These are phyloP conservation scores for Aureobasidium sp. DNA, from an alignment of 2,329 filamentous ascomycete species.

Conservation along the genomic window DNA sequence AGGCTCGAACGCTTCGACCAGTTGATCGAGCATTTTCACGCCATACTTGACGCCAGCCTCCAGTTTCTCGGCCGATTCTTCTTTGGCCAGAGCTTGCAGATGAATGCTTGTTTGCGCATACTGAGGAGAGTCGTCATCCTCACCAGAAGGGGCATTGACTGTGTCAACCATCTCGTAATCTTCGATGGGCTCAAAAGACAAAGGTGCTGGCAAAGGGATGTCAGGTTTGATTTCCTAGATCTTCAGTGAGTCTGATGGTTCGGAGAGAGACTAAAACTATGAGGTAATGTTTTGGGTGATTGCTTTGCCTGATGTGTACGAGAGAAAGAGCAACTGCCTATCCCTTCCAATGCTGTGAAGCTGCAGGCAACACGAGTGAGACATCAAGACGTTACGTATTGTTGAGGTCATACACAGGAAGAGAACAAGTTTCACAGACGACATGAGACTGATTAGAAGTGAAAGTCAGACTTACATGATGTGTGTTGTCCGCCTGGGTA, in stretches of 20 bases:
- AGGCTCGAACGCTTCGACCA: constrained; percentile 29
- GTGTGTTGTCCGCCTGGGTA: background rate
- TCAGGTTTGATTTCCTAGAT: background rate
- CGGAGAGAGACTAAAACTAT: background rate
- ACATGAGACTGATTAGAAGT: background rate
- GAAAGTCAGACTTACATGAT: background rate
- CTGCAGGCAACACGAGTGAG: background rate
- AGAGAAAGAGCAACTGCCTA: background rate
- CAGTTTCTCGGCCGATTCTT: constrained; percentile 29
- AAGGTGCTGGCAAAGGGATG: background rate
- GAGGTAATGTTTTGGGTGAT: background rate
- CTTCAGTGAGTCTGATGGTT: background rate
- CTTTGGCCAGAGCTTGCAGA: constrained; percentile 30
- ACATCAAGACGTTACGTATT: background rate
- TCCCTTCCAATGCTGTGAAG: background rate
- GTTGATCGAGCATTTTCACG: constrained; percentile 29
- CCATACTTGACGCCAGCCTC: constrained; percentile 36
- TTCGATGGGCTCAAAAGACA: background rate
- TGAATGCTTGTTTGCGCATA: background rate
- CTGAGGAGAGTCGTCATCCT: background rate
- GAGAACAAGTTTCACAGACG: background rate
- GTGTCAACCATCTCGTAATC: background rate
- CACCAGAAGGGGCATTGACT: background rate
- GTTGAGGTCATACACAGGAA: background rate
- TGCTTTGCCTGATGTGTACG: background rate